Percentiles rank a stretch among this genome's conserved stretches.
phyloP scores from a whole-genome alignment of 495 filamentous ascomycete genomes.

The Neurospora sp. region DNA sequence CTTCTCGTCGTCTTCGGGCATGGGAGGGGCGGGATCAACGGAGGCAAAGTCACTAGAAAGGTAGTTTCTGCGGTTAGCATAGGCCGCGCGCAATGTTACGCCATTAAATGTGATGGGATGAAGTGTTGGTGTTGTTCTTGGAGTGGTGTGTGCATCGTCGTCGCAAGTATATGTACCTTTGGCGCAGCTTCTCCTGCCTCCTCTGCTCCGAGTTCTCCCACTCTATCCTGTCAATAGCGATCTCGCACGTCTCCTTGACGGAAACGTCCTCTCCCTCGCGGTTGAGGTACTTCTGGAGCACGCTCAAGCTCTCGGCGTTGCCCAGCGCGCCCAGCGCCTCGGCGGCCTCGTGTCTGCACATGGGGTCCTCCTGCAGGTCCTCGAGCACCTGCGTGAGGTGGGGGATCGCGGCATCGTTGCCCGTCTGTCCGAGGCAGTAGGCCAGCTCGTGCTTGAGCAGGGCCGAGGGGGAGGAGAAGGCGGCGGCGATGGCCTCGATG shows the following conservation, averaged over 20 bases:
- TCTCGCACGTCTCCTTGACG: constrained; percentile 92
- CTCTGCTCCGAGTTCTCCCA: constrained; percentile 75
- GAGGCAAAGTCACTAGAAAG: constrained; percentile 74
- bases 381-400: constrained; percentile 68
- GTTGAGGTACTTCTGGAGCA: constrained; percentile 63
- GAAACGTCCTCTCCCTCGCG: constrained; percentile 61
- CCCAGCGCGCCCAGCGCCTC: constrained; percentile 90
- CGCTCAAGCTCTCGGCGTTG: constrained; percentile 54
- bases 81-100: not conserved
- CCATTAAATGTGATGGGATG: not conserved
- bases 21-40: constrained; percentile 89
- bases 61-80: not conserved
- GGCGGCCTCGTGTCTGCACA: constrained; percentile 95
- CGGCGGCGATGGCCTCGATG: constrained; percentile 88
- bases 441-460: constrained; percentile 92
- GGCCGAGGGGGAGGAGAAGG: constrained; percentile 71
- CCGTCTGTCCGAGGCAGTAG: constrained; percentile 91
- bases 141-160: not conserved
- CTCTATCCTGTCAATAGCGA: constrained; percentile 85
- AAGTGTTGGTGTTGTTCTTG: not conserved
- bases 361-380: constrained; percentile 71
- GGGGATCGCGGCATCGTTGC: constrained; percentile 61
- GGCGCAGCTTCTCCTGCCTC: constrained; percentile 62
- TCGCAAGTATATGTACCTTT: constrained; percentile 47
- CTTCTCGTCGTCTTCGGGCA: constrained; percentile 49